Percentiles rank a stretch among this genome's conserved stretches.
Evolutionary conservation across 257 asterid species (phyloP).

Genomic region (Scutellaria baicalensis): DNA sequence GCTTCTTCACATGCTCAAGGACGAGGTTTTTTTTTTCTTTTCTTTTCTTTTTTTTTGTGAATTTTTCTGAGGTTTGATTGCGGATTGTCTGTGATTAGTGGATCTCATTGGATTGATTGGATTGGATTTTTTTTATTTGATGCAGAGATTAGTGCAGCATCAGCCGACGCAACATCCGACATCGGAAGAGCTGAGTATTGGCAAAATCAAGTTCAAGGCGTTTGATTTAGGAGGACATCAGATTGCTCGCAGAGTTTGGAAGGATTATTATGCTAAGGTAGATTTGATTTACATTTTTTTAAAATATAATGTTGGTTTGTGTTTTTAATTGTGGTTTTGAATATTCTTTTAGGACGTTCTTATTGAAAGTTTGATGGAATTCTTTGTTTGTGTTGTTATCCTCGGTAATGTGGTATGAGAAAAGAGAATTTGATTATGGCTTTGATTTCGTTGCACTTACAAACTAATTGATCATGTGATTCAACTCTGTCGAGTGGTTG

Average conservation of each 20-base stretch:
- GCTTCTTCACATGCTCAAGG: conserved; percentile 44
- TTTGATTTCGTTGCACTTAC: not conserved
- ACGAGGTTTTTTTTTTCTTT: conserved; percentile 19
- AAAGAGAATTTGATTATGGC: not conserved
- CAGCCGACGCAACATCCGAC: conserved; percentile 59
- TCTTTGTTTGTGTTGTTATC: not conserved
- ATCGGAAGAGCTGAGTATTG: conserved; percentile 54
- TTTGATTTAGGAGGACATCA: conserved; percentile 55
- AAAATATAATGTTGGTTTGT: not conserved
- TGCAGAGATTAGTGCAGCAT: conserved; percentile 48
- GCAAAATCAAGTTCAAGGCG: conserved; percentile 47
- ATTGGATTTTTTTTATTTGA: conserved; percentile 6
- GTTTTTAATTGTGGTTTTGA: not conserved
- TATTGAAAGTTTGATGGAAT: not conserved
- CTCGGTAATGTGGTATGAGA: not conserved
- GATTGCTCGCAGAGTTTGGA: conserved; percentile 56
- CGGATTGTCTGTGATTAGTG: not conserved
- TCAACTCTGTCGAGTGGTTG: not conserved
- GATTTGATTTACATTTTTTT: not conserved
- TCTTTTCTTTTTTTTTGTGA: not conserved
- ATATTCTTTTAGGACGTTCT: not conserved
- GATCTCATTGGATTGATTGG: conserved; percentile 18
- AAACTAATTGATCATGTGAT: not conserved
- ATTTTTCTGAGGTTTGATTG: not conserved
- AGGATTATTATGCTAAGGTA: conserved; percentile 48